A percentile compares a stretch with the other conserved stretches of the same genome.
phyloP scores from a whole-genome alignment of 306 rosid species.

The Boehmeria nivea region DNA sequence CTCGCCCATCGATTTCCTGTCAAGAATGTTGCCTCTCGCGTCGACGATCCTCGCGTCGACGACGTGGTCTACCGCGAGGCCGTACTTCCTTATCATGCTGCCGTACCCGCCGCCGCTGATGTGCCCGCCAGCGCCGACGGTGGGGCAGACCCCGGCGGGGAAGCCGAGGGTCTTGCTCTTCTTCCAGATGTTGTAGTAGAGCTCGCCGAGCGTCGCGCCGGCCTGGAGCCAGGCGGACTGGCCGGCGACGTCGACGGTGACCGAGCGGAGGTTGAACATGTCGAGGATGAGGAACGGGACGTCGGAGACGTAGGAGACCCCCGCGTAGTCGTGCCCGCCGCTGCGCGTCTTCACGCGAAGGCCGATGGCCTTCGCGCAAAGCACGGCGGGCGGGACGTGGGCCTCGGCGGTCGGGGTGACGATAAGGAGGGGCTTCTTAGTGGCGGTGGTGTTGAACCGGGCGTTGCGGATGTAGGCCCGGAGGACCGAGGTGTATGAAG shows the following conservation, averaged over 20 bases:
- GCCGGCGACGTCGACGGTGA: conserved; percentile 37
- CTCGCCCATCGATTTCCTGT: conserved; percentile 58
- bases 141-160: conserved; percentile 67
- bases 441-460: conserved; percentile 60
- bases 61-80: conserved; percentile 57
- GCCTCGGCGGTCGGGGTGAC: conserved; percentile 42
- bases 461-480: conserved; percentile 67
- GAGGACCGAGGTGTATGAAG: conserved; percentile 55
- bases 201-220: conserved; percentile 73
- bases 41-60: conserved; percentile 64
- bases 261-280: conserved; percentile 52
- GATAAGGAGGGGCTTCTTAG: conserved; percentile 58
- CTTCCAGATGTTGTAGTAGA: conserved; percentile 59
- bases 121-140: conserved; percentile 83
- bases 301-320: conserved; percentile 59
- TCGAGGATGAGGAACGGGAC: conserved; percentile 58
- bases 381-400: conserved; percentile 51
- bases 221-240: conserved; percentile 46
- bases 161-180: conserved; percentile 55
- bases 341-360: conserved; percentile 60
- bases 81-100: conserved; percentile 55
- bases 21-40: conserved; percentile 49
- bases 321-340: conserved; percentile 86
- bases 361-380: conserved; percentile 43
- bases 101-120: conserved; percentile 85